Conservation (phyloP, 2,329 filamentous ascomycete genomes). For the Pseudogymnoascus destructans region DNA sequence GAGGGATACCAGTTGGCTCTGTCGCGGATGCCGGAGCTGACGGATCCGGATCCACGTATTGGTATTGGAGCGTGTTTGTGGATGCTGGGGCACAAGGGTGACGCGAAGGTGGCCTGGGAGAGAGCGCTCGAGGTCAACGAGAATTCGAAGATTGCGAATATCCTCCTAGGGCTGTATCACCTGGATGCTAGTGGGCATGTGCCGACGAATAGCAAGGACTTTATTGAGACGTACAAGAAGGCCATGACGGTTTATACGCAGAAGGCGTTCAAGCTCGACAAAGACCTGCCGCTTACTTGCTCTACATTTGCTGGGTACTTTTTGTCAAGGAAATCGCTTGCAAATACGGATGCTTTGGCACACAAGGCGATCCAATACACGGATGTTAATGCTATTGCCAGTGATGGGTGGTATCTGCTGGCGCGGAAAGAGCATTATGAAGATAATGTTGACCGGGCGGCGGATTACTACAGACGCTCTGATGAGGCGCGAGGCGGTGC, state of each 20-base stretch:
- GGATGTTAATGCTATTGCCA: slow-evolving; percentile 90
- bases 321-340: slow-evolving; percentile 64
- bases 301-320: slow-evolving; percentile 87
- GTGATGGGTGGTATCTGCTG: slow-evolving; percentile 93
- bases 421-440: slow-evolving; percentile 83
- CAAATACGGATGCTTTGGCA: slow-evolving; percentile 73
- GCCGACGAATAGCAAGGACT: slow-evolving; percentile 71
- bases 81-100: slow-evolving; percentile 89
- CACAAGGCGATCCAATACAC: slow-evolving; percentile 92
- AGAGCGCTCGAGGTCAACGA: slow-evolving; percentile 68
- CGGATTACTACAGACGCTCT: slow-evolving; percentile 76
- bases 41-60: slow-evolving; percentile 88
- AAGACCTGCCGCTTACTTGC: slow-evolving; percentile 78
- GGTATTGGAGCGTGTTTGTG: slow-evolving; percentile 96
- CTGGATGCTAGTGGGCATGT: slow-evolving; percentile 76
- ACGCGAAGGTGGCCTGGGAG: slow-evolving; percentile 84
- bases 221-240: slow-evolving; percentile 74
- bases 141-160: slow-evolving; percentile 79
- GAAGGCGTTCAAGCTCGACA: slow-evolving; percentile 86
- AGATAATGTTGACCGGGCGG: slow-evolving; percentile 60
- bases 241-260: slow-evolving; percentile 93
- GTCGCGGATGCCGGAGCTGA: slow-evolving; percentile 70
- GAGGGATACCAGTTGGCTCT: slow-evolving; percentile 78
- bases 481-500: slow-evolving; percentile 84
- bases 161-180: slow-evolving; percentile 80